These are phyloP conservation scores for Rhizopogon roseolus DNA, from an alignment of 768 basidiomycete genomes.

Conservation along the genomic window DNA sequence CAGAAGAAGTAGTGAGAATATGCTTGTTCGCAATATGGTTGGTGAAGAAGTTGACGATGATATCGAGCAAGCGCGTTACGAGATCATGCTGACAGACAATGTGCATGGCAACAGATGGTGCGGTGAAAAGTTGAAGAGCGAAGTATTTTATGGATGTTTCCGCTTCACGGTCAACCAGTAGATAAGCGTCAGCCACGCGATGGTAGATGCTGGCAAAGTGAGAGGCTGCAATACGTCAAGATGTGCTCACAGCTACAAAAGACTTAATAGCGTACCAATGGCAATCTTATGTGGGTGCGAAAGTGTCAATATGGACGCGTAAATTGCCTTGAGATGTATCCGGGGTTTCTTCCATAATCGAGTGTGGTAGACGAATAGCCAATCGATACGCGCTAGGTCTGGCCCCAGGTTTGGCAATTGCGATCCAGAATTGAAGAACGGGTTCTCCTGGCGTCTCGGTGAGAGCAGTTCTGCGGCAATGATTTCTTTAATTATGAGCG, in stretches of 20 bases:
- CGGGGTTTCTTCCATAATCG: conserved; percentile 83
- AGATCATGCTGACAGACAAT: conserved; percentile 72
- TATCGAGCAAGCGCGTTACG: conserved; percentile 69
- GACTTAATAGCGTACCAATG: conserved; percentile 52
- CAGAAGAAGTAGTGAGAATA: conserved; percentile 36
- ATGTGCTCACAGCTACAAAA: conserved; percentile 1
- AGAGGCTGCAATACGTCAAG: conserved; percentile 46
- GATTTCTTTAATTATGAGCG: conserved; percentile 64
- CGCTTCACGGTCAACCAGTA: conserved; percentile 88
- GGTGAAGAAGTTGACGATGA: conserved; percentile 91
- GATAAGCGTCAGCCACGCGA: conserved; percentile 83
- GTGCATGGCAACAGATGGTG: conserved; percentile 78
- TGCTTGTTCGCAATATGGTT: conserved; percentile 78
- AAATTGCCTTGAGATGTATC: conserved; percentile 76
- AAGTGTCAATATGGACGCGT: conserved; percentile 67
- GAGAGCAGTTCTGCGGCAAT: conserved; percentile 66
- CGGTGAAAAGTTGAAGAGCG: conserved; percentile 88
- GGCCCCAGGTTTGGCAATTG: conserved; percentile 32
- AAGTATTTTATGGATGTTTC: conserved; percentile 96
- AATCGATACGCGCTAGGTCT: conserved; percentile 56
- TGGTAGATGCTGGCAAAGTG: conserved; percentile 86
- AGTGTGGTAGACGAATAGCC: conserved; percentile 76
- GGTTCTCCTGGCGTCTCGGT: conserved; percentile 50
- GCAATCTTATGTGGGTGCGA: conserved; percentile 72
- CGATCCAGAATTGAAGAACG: conserved; percentile 35